phyloP scores from a whole-genome alignment of 2,329 filamentous ascomycete genomes.

The Pyrenophora graminea region DNA sequence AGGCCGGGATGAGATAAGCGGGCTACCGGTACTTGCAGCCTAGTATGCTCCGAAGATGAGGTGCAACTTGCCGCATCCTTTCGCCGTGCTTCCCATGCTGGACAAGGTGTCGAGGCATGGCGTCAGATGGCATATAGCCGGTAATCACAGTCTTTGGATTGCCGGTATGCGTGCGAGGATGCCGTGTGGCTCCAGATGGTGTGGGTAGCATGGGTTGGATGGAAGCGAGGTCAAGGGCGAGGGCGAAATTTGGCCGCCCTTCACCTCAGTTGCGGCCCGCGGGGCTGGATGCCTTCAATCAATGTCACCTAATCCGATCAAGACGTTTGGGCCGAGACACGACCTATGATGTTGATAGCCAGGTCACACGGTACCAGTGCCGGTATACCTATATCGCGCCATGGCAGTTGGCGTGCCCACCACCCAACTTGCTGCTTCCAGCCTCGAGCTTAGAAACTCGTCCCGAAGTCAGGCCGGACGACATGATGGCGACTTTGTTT shows the following conservation, averaged over 20 bases:
- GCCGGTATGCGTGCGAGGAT: conserved; percentile 10
- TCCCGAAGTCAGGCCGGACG: no score
- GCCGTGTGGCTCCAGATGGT: conserved; percentile 4
- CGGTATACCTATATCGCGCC: no score
- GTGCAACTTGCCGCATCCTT: conserved; percentile 3
- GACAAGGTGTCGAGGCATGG: conserved; percentile 14
- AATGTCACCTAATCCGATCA: conserved; percentile 10
- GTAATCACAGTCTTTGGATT: conserved; percentile 13
- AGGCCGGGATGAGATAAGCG: conserved; percentile 8
- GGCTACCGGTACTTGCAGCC: conserved; percentile 1
- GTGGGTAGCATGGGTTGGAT: conserved; percentile 16
- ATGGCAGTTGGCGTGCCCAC: no score
- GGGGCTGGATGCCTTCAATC: no score
- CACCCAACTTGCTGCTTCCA: no score
- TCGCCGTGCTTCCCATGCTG: background rate
- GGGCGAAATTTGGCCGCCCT: no score
- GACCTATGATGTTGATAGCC: conserved; percentile 7
- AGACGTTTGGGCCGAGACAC: conserved; percentile 30
- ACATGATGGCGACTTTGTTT: background rate
- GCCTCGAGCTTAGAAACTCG: no score
- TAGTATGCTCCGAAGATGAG: background rate
- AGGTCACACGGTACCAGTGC: background rate
- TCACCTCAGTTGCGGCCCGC: no score
- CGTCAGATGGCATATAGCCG: conserved; percentile 19
- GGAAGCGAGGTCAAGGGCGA: conserved; percentile 1